Evolutionary conservation across 768 basidiomycete species (phyloP), one percentile per base, ranked within the genome.

Genomic region (Tricholoma terreum): DNA sequence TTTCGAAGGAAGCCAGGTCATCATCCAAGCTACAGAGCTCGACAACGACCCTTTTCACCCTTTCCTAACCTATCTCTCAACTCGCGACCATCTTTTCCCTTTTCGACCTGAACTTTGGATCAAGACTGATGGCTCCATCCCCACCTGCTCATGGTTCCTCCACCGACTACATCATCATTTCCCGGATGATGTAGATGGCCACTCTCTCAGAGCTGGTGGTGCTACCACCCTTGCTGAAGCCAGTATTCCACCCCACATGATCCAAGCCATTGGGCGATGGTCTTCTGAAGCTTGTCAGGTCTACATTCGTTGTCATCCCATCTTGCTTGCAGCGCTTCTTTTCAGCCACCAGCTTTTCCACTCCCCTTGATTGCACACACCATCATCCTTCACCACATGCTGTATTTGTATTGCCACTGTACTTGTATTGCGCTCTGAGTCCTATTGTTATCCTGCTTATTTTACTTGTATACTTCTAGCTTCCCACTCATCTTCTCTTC

Each of bases 1-100:
- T 14, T 67, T 64, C 43, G 60, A 63, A 40, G 70, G 64, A 1
- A 68, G 56, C 33, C 40, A 46, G n/a, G n/a, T n/a, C n/a, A n/a
- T n/a, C n/a, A n/a, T n/a, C n/a, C n/a, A n/a, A n/a, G n/a, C n/a
- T n/a, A 5, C 31, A 33, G 31, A 33, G 6, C 31, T 33, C 10
- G 31, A 10, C 31, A 10, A 33, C 31, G 10, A 33, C 10, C 31
- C 31, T 33, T 5, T 52, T 70, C 30, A 50, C 65, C 1, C 54
- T 66, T 36, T 36, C 15, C 8, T 11, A 15, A 42, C 19, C 49
- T 35, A n/a, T 43, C 21, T n/a, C 6, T 6, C 42, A n/a, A 43
- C 15, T n/a, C 42, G n/a, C 4, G 42, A 43, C n/a, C 42, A 43
- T 6, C 21, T n/a, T n/a, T 14, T n/a, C n/a, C 14, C 6, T 43